phyloP scores from a whole-genome alignment of 306 rosid species.

The Canavalia ensiformis region DNA sequence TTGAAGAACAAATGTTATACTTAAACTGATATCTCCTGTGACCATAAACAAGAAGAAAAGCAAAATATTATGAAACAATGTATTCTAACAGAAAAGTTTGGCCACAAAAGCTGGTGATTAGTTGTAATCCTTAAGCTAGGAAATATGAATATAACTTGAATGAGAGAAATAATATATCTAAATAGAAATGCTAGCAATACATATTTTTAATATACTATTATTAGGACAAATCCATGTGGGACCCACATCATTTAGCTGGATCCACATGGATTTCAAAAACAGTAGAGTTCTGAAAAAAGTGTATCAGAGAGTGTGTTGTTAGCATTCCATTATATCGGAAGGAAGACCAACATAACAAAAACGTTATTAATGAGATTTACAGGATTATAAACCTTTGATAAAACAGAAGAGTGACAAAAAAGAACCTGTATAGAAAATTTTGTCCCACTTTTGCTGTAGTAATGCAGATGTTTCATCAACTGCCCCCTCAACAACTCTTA shows the following conservation, averaged over 20 bases:
- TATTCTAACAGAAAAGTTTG: slow-evolving; percentile 1
- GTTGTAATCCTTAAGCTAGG: not conserved
- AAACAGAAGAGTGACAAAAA: slow-evolving; percentile 38
- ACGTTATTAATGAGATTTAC: slow-evolving; percentile 12
- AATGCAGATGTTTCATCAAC: slow-evolving; percentile 85
- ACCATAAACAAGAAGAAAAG: not conserved
- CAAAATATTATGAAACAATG: not conserved
- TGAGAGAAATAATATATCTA: not conserved
- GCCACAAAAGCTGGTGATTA: slow-evolving; percentile 6
- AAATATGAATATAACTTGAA: slow-evolving; percentile 9
- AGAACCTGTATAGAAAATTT: slow-evolving; percentile 95
- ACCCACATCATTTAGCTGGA: not conserved
- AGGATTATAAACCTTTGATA: slow-evolving; percentile 31
- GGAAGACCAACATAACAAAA: not conserved
- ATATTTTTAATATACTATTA: not conserved
- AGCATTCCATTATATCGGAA: not conserved
- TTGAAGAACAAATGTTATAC: not conserved
- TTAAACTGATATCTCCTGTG: not conserved
- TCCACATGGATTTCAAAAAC: not conserved
- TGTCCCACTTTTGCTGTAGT: slow-evolving; percentile 98
- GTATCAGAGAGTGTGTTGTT: not conserved
- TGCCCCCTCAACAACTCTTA: slow-evolving; percentile 91
- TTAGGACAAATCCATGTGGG: not conserved
- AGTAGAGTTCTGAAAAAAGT: not conserved
- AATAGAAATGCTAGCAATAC: not conserved